These are phyloP conservation scores for Picea sitchensis DNA, from an alignment of 75 land plant species.

Conservation along the genomic window DNA sequence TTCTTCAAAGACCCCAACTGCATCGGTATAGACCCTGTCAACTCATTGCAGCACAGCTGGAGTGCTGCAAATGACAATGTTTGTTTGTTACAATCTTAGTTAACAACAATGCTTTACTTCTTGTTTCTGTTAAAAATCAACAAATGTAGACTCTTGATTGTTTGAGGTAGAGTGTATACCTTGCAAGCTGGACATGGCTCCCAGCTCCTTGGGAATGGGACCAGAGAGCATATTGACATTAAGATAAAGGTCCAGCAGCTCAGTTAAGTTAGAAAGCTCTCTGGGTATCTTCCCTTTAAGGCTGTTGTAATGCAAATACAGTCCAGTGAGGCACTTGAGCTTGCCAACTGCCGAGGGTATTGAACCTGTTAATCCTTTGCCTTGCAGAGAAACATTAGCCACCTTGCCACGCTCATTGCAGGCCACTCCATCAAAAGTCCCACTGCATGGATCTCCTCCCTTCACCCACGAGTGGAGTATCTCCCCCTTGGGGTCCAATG, in stretches of 20 bases:
- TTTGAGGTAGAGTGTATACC: slow-evolving; percentile 27
- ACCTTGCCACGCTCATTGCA: slow-evolving; percentile 72
- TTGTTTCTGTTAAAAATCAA: too few relatives aligned
- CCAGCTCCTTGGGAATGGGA: slow-evolving; percentile 72
- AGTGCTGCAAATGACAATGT: slow-evolving; percentile 47
- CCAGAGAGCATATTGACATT: slow-evolving; percentile 76
- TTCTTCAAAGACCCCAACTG: slow-evolving; percentile 52
- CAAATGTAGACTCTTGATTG: too few relatives aligned
- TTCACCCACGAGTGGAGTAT: slow-evolving; percentile 58
- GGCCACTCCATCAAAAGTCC: slow-evolving; percentile 67
- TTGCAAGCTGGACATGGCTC: slow-evolving; percentile 67
- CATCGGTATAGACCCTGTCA: slow-evolving; percentile 66
- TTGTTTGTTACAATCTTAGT: neutral
- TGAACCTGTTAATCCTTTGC: slow-evolving; percentile 66
- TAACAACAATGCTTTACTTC: too few relatives aligned
- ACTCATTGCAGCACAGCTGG: slow-evolving; percentile 76
- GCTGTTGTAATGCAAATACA: slow-evolving; percentile 80
- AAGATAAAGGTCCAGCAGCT: slow-evolving; percentile 77
- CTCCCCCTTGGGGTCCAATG: slow-evolving; percentile 61
- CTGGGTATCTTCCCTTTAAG: slow-evolving; percentile 73
- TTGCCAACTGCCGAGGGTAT: slow-evolving; percentile 53
- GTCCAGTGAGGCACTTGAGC: slow-evolving; percentile 59
- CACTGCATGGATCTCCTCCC: slow-evolving; percentile 59
- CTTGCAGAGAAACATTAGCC: slow-evolving; percentile 71
- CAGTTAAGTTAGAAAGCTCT: slow-evolving; percentile 47